Conservation (phyloP, 805 yeast genomes). For the Clavispora asparagi region DNA sequence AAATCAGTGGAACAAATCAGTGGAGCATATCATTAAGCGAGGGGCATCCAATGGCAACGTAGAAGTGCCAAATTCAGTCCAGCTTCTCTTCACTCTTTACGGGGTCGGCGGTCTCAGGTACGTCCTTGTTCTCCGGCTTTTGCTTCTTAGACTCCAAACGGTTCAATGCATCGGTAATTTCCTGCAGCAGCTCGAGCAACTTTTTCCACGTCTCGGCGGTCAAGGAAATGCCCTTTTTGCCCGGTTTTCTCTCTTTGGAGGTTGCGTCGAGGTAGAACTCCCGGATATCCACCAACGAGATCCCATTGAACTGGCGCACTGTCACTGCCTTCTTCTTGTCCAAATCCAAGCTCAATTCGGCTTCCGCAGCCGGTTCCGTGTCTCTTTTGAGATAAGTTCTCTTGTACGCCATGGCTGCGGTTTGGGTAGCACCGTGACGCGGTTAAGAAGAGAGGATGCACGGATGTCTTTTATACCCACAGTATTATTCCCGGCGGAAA, state of each 20-base stretch:
- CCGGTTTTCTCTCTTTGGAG: slow-evolving; percentile 68
- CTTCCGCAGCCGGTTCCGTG: not conserved
- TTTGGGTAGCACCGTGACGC: not conserved
- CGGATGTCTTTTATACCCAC: not conserved
- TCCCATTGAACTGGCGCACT: slow-evolving; percentile 65
- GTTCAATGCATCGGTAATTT: slow-evolving; percentile 47
- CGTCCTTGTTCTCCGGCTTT: not conserved
- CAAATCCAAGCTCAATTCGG: slow-evolving; percentile 16
- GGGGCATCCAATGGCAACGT: too few relatives aligned
- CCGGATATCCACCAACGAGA: slow-evolving; percentile 71
- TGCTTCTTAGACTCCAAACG: slow-evolving; percentile 20
- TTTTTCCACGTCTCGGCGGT: slow-evolving; percentile 52
- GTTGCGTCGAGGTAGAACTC: slow-evolving; percentile 60
- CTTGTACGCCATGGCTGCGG: not conserved
- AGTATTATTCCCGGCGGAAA: too few relatives aligned
- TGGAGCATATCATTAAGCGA: too few relatives aligned
- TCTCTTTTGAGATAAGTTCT: not conserved
- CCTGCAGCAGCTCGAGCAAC: slow-evolving; percentile 41
- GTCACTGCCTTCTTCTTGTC: slow-evolving; percentile 56
- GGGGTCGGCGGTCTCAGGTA: slow-evolving; percentile 16
- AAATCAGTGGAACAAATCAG: too few relatives aligned
- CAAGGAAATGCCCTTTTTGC: slow-evolving; percentile 68
- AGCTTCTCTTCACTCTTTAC: slow-evolving; percentile 19
- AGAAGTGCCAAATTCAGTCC: slow-evolving; percentile 1
- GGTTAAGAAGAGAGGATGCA: not conserved